Evolutionary conservation across 2,329 filamentous ascomycete species (phyloP), one percentile per base, ranked within the genome.

Genomic region (Ascochyta koolunga): DNA sequence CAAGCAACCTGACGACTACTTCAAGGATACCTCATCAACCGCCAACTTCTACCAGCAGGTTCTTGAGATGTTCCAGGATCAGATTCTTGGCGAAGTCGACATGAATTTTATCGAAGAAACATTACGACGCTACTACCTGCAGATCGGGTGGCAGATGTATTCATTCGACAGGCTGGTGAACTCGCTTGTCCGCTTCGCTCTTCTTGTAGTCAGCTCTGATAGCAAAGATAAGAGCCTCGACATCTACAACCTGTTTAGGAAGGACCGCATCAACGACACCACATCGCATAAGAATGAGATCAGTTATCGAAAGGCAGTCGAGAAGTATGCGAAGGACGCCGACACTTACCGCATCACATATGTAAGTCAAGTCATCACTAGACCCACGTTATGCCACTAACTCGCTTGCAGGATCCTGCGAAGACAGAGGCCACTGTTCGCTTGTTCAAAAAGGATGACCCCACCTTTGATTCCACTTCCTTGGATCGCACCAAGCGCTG

Each of bases 171-270:
- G 96, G 71, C 86, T 97, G 25, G 84, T 98, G 47, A 87, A 87
- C 69, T 89, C 89, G 1, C 84, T 97, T 33, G 89, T 89, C 54
- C 89, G 92, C 53, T 88, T 93, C 54, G 91, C 89, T 21, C 82
- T 92, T 16, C 85, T 85, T n/a, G 92, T 96, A 72, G 90, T 93
- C 69, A 92, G 87, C 67, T 86, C 86, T 3, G 95, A 99, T 66
- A 83, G 86, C 40, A 96, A 96, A 78, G 95, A 99, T 72, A 96
- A 95, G 82, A 96, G 91, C 32, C 86, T 89, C 5, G 93, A 98
- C 56, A 89, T 99, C 55, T 89, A 96, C 64, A 87, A 91, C 58
- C 85, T 96, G 44, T 99, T 96, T 77, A 86, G 92, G 70, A 84
- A 85, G 61, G 91, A 91, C 71, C 88, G 93, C 4, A 85, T 89